Evolutionary conservation across 148 eudicot species (phyloP).

Genomic region (Rhododendron mucronatum): DNA sequence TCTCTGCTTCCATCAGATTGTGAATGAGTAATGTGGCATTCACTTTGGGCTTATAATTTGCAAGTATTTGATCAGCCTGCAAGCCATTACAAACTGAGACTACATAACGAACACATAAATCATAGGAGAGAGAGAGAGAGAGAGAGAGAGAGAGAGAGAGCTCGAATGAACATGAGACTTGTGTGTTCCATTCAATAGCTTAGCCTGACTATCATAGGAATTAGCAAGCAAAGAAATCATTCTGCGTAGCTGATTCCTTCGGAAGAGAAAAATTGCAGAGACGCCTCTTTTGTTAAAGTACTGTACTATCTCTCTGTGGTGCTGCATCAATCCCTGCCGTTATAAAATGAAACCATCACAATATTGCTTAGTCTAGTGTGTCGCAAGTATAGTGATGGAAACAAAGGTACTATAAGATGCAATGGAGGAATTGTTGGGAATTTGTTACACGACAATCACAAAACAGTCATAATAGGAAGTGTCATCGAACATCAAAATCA

Average conservation of each 20-base stretch:
- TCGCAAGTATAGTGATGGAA: background rate
- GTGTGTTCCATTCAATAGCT: constrained; percentile 64
- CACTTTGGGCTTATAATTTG: constrained; percentile 55
- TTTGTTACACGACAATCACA: too few relatives aligned
- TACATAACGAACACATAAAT: background rate
- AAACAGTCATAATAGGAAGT: too few relatives aligned
- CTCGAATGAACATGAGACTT: constrained; percentile 69
- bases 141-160: background rate
- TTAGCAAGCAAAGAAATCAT: constrained; percentile 60
- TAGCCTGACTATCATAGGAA: constrained; percentile 45
- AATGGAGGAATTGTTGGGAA: background rate
- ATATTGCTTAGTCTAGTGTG: background rate
- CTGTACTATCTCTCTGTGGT: constrained; percentile 47
- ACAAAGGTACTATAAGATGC: background rate
- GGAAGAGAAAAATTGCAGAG: constrained; percentile 50
- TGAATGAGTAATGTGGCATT: constrained; percentile 33
- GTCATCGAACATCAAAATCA: too few relatives aligned
- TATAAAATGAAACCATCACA: background rate
- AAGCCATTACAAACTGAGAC: constrained; percentile 1
- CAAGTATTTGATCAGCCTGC: constrained; percentile 74
- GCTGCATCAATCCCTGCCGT: constrained; percentile 49
- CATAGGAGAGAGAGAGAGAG: background rate
- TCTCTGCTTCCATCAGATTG: constrained; percentile 33
- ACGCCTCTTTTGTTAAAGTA: constrained; percentile 58
- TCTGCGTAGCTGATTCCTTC: constrained; percentile 62